Evolutionary conservation across 2,329 filamentous ascomycete species (phyloP).

Genomic region (Cryphonectria radicalis): DNA sequence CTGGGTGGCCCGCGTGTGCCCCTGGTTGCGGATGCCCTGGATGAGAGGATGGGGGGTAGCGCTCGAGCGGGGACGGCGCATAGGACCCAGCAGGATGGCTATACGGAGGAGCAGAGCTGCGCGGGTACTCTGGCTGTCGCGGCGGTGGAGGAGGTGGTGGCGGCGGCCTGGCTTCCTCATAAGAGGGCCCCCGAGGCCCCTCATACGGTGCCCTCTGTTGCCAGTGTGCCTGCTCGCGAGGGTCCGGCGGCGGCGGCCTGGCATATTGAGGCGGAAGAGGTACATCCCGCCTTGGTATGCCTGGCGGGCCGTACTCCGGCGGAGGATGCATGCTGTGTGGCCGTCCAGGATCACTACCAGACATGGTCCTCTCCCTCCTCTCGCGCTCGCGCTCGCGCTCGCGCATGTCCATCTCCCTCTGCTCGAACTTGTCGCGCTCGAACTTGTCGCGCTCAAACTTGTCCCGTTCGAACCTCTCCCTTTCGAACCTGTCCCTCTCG

Average conservation of each 20-base stretch:
- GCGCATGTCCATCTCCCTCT: slow-evolving; percentile 47
- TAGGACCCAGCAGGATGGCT: slow-evolving; percentile 43
- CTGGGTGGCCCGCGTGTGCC: slow-evolving; percentile 38
- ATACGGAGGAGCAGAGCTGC: slow-evolving; percentile 46
- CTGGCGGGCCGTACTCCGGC: slow-evolving; percentile 44
- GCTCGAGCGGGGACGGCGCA: slow-evolving; percentile 43
- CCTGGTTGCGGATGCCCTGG: slow-evolving; percentile 40
- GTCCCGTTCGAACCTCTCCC: slow-evolving; percentile 50
- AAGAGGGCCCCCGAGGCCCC: slow-evolving; percentile 43
- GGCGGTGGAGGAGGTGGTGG: slow-evolving; percentile 43
- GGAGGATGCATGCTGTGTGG: slow-evolving; percentile 51
- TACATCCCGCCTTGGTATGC: slow-evolving; percentile 36
- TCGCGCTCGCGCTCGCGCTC: slow-evolving; percentile 38
- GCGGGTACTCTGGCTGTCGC: slow-evolving; percentile 54
- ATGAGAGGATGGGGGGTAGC: slow-evolving; percentile 43
- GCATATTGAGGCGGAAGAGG: slow-evolving; percentile 47
- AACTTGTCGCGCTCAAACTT: slow-evolving; percentile 48
- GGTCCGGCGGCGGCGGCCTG: slow-evolving; percentile 47
- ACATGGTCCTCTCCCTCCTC: slow-evolving; percentile 52
- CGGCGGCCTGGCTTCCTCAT: slow-evolving; percentile 44
- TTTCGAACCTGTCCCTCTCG: slow-evolving; percentile 48
- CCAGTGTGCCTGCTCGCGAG: slow-evolving; percentile 46
- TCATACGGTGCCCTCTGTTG: slow-evolving; percentile 46
- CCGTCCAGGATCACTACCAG: slow-evolving; percentile 51
- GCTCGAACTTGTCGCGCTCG: slow-evolving; percentile 44